Percentiles rank a stretch among this genome's conserved stretches.
Evolutionary conservation across 2,329 filamentous ascomycete genomes (phyloP).

Genomic region (Aschersonia sp.): DNA sequence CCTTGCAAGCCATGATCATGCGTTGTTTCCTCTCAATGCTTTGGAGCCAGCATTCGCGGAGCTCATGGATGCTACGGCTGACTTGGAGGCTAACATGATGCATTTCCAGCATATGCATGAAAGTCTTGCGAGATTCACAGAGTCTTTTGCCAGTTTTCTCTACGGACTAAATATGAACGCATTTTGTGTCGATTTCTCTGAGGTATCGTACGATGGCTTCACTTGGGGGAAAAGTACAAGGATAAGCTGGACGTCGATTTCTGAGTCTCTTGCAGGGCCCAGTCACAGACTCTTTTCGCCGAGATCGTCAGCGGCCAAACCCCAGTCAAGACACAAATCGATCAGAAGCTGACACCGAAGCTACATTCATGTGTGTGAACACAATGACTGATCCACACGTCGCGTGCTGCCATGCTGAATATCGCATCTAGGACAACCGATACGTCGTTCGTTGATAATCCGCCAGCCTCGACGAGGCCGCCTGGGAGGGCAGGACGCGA

Average conservation of each 20-base stretch:
- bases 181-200: conserved; percentile 94
- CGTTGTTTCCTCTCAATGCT: conserved; percentile 57
- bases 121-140: conserved; percentile 80
- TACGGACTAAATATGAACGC: conserved; percentile 99
- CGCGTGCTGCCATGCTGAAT: not conserved
- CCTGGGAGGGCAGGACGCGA: conserved; percentile 28
- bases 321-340: conserved; percentile 15
- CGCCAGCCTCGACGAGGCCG: conserved; percentile 39
- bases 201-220: conserved; percentile 38
- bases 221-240: too few species aligned
- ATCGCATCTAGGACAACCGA: conserved; percentile 58
- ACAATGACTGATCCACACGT: too few species aligned
- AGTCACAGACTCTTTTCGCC: conserved; percentile 66
- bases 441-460: conserved; percentile 81
- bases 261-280: conserved; percentile 44
- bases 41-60: conserved; percentile 90
- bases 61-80: conserved; percentile 83
- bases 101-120: conserved; percentile 96
- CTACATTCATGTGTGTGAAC: conserved; percentile 62
- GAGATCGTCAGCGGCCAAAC: conserved; percentile 44
- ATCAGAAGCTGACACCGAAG: conserved; percentile 44
- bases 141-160: conserved; percentile 89
- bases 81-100: conserved; percentile 94
- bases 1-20: conserved; percentile 32
- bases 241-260: not conserved